Evolutionary conservation across 805 yeast species (phyloP).

Genomic region (Zygosaccharomyces kombuchaensis): DNA sequence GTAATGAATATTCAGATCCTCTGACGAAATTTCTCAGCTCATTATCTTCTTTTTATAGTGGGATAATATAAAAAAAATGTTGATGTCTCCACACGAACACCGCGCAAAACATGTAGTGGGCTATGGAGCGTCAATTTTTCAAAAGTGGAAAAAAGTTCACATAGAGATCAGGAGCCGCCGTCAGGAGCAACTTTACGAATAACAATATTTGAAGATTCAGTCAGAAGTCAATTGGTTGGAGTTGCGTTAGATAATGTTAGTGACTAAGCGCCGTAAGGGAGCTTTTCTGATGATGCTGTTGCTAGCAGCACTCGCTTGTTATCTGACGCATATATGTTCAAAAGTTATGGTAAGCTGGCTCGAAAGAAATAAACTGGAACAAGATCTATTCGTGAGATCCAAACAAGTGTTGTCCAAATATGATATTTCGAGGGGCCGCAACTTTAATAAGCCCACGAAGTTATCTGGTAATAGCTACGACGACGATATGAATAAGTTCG

Average conservation of each 20-base stretch:
- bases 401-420: slow-evolving; percentile 16
- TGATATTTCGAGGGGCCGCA: slow-evolving; percentile 14
- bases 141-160: background rate
- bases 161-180: slow-evolving; percentile 4
- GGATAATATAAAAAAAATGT: background rate
- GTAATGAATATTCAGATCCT: too few species aligned
- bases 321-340: slow-evolving; percentile 3
- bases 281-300: background rate
- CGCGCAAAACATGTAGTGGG: background rate
- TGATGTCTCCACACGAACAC: slow-evolving; percentile 2
- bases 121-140: background rate
- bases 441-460: slow-evolving; percentile 16
- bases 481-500: slow-evolving; percentile 11
- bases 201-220: background rate
- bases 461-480: slow-evolving; percentile 29
- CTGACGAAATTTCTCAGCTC: too few species aligned
- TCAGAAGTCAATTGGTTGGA: background rate
- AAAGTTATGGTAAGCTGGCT: slow-evolving; percentile 3
- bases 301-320: slow-evolving; percentile 5
- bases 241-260: background rate
- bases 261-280: slow-evolving; percentile 2
- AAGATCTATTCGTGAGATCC: slow-evolving; percentile 15
- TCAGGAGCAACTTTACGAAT: background rate
- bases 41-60: background rate
- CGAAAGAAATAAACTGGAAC: slow-evolving; percentile 6